Percentiles rank a stretch among this genome's conserved stretches.
These are phyloP conservation scores for Populus hybrid DNA, from an alignment of 441 rosid species.

Conservation along the genomic window DNA sequence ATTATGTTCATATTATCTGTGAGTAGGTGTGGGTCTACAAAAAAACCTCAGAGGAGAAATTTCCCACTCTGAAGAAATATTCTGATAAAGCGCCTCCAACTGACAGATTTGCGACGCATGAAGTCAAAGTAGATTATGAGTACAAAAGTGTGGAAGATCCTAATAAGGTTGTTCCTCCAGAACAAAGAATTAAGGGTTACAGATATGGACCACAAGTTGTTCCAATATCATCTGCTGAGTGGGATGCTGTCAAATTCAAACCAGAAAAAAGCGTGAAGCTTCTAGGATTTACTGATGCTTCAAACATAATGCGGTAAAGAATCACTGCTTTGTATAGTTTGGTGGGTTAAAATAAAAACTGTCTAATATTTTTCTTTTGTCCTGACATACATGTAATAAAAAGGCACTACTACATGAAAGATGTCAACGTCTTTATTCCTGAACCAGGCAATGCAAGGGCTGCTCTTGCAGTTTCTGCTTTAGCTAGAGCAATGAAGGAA, in stretches of 20 bases:
- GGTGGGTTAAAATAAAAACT: conserved; percentile 1
- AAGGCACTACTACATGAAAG: conserved; percentile 96
- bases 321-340: conserved; percentile 11
- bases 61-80: conserved; percentile 78
- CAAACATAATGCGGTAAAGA: conserved; percentile 65
- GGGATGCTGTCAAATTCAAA: conserved; percentile 78
- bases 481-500: conserved; percentile 93
- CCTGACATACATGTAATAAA: conserved; percentile 24
- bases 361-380: conserved; percentile 16
- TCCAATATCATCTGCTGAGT: conserved; percentile 72
- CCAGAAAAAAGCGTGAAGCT: conserved; percentile 89
- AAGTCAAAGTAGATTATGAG: conserved; percentile 82
- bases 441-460: conserved; percentile 75
- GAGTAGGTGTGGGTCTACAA: conserved; percentile 91
- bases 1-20: conserved; percentile 6
- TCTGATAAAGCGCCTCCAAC: conserved; percentile 86
- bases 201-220: conserved; percentile 95
- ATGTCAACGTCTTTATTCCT: conserved; percentile 71
- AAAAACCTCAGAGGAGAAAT: conserved; percentile 86
- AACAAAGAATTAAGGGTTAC: conserved; percentile 90
- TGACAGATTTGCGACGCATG: conserved; percentile 80
- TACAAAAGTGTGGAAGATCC: conserved; percentile 57
- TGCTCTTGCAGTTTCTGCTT: conserved; percentile 68
- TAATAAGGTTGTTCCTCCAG: conserved; percentile 64
- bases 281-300: conserved; percentile 76